Evolutionary conservation across 345 rosid species (phyloP).

Genomic region (Gossypium australe): DNA sequence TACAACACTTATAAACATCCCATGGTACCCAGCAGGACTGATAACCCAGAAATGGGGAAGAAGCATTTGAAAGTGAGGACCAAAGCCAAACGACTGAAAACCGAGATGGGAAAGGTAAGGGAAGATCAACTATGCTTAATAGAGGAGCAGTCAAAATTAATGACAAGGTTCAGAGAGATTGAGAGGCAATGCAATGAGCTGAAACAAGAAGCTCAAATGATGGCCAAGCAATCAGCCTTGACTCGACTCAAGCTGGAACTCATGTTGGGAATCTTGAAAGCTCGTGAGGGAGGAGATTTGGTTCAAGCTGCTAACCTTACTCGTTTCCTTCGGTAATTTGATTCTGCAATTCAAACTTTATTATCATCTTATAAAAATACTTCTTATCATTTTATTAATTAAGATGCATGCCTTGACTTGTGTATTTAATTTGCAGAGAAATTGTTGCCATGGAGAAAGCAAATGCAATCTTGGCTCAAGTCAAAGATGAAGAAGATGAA

Average conservation of each 20-base stretch:
- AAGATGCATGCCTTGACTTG: neutral
- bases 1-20: neutral
- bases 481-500: neutral
- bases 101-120: neutral
- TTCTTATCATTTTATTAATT: neutral
- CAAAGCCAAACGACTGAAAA: neutral
- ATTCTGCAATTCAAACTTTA: neutral
- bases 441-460: neutral
- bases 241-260: neutral
- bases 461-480: neutral
- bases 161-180: neutral
- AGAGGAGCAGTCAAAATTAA: neutral
- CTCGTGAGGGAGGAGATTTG: neutral
- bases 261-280: conserved; percentile 5
- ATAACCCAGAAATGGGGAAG: neutral
- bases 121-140: neutral
- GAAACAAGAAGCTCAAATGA: neutral
- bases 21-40: neutral
- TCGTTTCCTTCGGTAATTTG: conserved; percentile 1
- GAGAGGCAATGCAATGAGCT: neutral
- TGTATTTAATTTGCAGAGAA: neutral
- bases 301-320: neutral
- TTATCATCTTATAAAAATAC: neutral
- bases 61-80: neutral
- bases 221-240: neutral